phyloP scores from a whole-genome alignment of 176 grass and related monocot genomes.

The Avena insularis region DNA sequence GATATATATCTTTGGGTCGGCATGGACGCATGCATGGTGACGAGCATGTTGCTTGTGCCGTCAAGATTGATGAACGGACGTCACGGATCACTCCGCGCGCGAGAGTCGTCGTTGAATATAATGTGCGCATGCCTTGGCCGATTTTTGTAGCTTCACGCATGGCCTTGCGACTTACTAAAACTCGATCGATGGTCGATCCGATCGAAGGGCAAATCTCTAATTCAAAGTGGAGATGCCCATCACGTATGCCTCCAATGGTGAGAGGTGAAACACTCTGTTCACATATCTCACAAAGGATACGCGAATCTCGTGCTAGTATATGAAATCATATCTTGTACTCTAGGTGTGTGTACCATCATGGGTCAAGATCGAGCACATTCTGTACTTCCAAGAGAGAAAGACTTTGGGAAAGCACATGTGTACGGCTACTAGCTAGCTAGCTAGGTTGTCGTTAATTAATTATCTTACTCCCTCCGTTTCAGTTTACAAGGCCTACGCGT shows the following conservation, averaged over 20 bases:
- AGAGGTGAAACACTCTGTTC: not conserved
- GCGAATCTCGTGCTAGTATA: no score
- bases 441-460: not conserved
- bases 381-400: not conserved
- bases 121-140: not conserved
- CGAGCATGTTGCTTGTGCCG: slow-evolving; percentile 35
- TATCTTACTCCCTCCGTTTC: no score
- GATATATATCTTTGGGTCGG: slow-evolving; percentile 26
- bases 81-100: not conserved
- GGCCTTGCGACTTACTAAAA: not conserved
- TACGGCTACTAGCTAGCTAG: not conserved
- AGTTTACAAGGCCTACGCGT: no score
- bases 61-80: slow-evolving; percentile 43
- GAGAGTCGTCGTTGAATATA: not conserved
- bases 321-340: not conserved
- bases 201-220: no score
- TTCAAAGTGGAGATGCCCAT: slow-evolving; percentile 23
- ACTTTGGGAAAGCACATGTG: not conserved
- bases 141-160: slow-evolving; percentile 45
- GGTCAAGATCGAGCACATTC: not conserved
- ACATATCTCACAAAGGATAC: not conserved
- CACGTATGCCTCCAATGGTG: slow-evolving; percentile 11
- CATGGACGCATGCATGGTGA: not conserved
- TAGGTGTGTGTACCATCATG: not conserved
- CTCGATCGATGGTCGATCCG: not conserved